Conservation (phyloP, 805 yeast genomes). For the Starmerella vitae region DNA sequence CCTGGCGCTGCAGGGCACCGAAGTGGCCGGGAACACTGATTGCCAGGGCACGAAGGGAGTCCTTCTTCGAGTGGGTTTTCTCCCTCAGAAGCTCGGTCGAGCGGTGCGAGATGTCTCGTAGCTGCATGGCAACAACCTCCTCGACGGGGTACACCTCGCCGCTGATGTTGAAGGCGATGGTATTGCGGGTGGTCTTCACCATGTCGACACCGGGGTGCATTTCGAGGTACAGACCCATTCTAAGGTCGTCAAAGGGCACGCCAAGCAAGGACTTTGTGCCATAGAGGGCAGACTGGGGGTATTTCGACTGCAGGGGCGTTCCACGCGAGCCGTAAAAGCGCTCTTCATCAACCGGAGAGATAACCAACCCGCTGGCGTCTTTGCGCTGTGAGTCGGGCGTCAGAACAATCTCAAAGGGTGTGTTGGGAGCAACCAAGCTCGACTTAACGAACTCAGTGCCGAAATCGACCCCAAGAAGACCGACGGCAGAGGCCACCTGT, state of each 20-base stretch:
- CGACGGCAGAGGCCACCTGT: constrained; percentile 39
- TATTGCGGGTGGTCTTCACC: constrained; percentile 33
- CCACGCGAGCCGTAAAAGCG: constrained; percentile 72
- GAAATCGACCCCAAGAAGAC: constrained; percentile 60
- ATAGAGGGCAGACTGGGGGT: constrained; percentile 55
- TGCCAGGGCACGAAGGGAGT: constrained; percentile 46
- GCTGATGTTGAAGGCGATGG: constrained; percentile 44
- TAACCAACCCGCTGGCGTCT: constrained; percentile 65
- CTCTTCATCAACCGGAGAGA: constrained; percentile 33
- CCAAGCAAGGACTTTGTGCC: constrained; percentile 66
- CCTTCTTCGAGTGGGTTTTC: constrained; percentile 33
- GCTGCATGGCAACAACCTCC: constrained; percentile 73
- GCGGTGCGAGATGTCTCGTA: constrained; percentile 49
- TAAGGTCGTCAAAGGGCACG: constrained; percentile 31
- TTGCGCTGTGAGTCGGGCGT: constrained; percentile 88
- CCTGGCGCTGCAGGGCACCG: constrained; percentile 48
- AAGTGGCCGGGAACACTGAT: constrained; percentile 68
- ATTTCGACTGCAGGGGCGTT: constrained; percentile 51
- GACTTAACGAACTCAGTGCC: constrained; percentile 85
- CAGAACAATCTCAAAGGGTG: constrained; percentile 73
- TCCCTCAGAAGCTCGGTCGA: constrained; percentile 49
- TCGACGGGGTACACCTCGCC: constrained; percentile 46
- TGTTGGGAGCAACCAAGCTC: constrained; percentile 77
- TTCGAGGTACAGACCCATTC: constrained; percentile 35
- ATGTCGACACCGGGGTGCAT: constrained; percentile 49